These are phyloP conservation scores for Colletotrichum salicis DNA, from an alignment of 2,329 filamentous ascomycete species.

Conservation along the genomic window DNA sequence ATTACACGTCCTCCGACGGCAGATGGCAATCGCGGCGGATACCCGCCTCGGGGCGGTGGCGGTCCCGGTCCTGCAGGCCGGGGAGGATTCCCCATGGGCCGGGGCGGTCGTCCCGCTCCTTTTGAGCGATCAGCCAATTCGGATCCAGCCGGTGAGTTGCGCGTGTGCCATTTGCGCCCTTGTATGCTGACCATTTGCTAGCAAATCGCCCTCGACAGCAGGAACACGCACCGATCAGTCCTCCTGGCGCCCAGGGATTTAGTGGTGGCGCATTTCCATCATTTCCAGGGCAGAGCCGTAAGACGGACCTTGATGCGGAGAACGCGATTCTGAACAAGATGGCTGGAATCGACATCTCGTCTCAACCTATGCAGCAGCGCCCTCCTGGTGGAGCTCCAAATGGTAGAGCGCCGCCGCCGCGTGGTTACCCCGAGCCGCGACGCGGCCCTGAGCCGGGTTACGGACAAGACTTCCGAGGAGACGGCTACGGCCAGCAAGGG, in stretches of 20 bases:
- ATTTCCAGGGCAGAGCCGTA: constrained; percentile 53
- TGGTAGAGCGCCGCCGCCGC: constrained; percentile 45
- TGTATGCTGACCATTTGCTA: constrained; percentile 26
- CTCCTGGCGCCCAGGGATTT: constrained; percentile 41
- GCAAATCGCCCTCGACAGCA: constrained; percentile 46
- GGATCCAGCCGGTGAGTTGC: constrained; percentile 54
- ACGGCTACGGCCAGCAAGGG: constrained; percentile 47
- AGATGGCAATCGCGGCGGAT: constrained; percentile 49
- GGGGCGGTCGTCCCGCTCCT: constrained; percentile 54
- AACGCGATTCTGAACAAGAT: constrained; percentile 54
- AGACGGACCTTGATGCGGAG: constrained; percentile 54
- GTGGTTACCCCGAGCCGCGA: constrained; percentile 42
- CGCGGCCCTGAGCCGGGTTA: constrained; percentile 44
- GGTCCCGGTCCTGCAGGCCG: constrained; percentile 41
- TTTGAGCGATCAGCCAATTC: constrained; percentile 50
- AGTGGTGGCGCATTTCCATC: constrained; percentile 50
- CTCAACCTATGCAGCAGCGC: constrained; percentile 37
- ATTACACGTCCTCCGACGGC: constrained; percentile 53
- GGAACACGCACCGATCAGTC: constrained; percentile 44
- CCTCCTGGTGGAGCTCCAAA: constrained; percentile 24
- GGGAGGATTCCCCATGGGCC: constrained; percentile 46
- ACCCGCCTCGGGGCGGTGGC: constrained; percentile 48
- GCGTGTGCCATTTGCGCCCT: not conserved
- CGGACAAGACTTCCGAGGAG: constrained; percentile 49
- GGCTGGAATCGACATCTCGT: constrained; percentile 52